These are phyloP conservation scores for Vararia minispora DNA, from an alignment of 768 basidiomycete genomes.

Conservation along the genomic window DNA sequence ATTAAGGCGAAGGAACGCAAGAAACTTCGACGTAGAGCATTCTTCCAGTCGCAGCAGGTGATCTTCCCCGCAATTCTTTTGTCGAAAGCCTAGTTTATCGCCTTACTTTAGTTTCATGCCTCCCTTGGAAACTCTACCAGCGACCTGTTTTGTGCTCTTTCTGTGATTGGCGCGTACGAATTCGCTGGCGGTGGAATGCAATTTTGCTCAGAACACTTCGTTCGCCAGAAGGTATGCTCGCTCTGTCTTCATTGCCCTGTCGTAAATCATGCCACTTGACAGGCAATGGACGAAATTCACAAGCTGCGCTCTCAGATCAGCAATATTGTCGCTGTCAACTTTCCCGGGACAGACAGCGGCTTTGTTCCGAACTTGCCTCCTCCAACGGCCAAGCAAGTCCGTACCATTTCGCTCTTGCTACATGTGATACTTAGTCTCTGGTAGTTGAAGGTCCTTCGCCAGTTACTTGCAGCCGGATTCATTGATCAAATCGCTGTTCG, in stretches of 20 bases:
- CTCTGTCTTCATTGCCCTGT: not conserved
- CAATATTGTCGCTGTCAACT: constrained; percentile 72
- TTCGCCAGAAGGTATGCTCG: constrained; percentile 65
- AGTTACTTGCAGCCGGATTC: constrained; percentile 80
- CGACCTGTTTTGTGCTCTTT: constrained; percentile 79
- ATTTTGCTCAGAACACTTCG: constrained; percentile 87
- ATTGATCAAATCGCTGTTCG: constrained; percentile 93
- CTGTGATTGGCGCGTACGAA: constrained; percentile 95
- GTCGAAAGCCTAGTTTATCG: not conserved
- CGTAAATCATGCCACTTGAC: constrained; percentile 1
- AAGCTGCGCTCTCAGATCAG: constrained; percentile 87
- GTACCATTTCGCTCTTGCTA: not conserved
- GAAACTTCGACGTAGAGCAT: constrained; percentile 58
- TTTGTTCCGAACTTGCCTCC: constrained; percentile 60
- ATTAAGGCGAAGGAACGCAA: constrained; percentile 44
- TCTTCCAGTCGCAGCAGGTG: constrained; percentile 76
- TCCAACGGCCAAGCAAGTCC: constrained; percentile 59
- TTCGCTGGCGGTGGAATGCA: constrained; percentile 69
- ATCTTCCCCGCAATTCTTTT: constrained; percentile 11
- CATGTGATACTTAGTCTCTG: no score
- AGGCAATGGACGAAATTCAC: constrained; percentile 99
- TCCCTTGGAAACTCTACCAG: constrained; percentile 72
- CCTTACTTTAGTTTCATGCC: constrained; percentile 49
- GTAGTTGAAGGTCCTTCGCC: constrained; percentile 83
- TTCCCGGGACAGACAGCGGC: constrained; percentile 48